These are phyloP conservation scores for Metschnikowia sp. DNA, from an alignment of 805 yeast species.

Conservation along the genomic window DNA sequence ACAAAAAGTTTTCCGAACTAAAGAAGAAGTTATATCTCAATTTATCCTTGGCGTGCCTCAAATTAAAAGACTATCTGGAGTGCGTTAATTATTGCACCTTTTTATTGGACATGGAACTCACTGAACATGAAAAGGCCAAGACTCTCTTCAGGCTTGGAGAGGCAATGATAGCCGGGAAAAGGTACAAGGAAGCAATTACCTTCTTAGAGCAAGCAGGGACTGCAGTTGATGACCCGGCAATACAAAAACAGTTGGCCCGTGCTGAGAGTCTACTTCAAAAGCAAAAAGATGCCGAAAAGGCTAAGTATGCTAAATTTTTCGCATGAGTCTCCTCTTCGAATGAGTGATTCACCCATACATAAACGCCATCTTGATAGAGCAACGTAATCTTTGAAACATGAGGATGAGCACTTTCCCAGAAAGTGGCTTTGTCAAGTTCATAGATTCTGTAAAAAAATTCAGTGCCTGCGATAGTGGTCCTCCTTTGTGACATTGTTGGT, in stretches of 20 bases:
- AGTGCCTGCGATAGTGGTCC: too few relatives aligned
- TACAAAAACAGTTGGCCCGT: conserved; percentile 41
- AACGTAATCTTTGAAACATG: too few relatives aligned
- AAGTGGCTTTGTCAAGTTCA: too few relatives aligned
- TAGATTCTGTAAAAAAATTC: too few relatives aligned
- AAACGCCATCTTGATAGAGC: too few relatives aligned
- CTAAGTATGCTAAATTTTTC: conserved; percentile 64
- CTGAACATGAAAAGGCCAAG: conserved; percentile 49
- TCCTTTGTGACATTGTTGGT: too few relatives aligned
- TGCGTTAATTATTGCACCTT: conserved; percentile 54
- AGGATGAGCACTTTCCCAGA: too few relatives aligned
- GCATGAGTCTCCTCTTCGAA: conserved; percentile 1
- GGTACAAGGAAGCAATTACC: conserved; percentile 47
- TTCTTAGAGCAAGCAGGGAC: conserved; percentile 44
- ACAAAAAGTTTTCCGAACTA: conserved; percentile 45
- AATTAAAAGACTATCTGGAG: conserved; percentile 45
- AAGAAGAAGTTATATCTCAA: conserved; percentile 57
- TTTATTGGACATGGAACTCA: conserved; percentile 48
- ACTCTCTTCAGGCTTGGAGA: conserved; percentile 55
- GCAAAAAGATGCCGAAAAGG: conserved; percentile 48
- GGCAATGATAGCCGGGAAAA: conserved; percentile 41
- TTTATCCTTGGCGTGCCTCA: conserved; percentile 52
- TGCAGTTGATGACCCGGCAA: conserved; percentile 45
- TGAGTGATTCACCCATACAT: too few relatives aligned
- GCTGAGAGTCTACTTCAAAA: conserved; percentile 41